Conservation (phyloP, 805 yeast genomes). For the Clavispora vitiphila region DNA sequence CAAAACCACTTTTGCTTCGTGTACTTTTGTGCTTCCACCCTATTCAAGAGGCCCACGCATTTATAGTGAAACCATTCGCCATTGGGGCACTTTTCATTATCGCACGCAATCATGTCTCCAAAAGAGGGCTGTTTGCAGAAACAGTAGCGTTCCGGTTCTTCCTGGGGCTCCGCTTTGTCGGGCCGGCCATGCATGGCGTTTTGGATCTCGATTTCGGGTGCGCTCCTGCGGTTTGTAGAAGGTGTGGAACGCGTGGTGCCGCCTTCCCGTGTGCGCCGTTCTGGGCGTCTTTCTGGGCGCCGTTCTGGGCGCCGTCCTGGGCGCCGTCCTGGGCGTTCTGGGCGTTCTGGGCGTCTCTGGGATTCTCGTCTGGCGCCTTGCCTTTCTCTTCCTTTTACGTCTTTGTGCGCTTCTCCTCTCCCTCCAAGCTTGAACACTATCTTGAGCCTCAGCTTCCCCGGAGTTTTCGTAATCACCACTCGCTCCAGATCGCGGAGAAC, state of each 20-base stretch:
- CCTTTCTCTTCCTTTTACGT: not conserved
- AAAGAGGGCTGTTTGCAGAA: conserved; percentile 25
- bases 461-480: conserved; percentile 9
- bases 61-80: conserved; percentile 46
- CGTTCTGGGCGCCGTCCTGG: too few species aligned
- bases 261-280: too few species aligned
- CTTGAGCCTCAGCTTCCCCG: conserved; percentile 9
- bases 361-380: not conserved
- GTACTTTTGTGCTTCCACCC: conserved; percentile 34
- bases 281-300: too few species aligned
- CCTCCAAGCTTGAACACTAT: conserved; percentile 10
- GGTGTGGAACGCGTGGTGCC: too few species aligned
- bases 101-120: conserved; percentile 29
- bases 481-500: conserved; percentile 10
- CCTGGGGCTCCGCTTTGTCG: too few species aligned
- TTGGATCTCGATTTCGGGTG: not conserved
- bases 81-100: conserved; percentile 32
- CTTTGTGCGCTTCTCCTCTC: not conserved
- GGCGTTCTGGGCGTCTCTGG: too few species aligned
- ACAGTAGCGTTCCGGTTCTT: conserved; percentile 15
- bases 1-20: conserved; percentile 38
- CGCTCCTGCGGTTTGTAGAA: too few species aligned
- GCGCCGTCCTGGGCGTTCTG: too few species aligned
- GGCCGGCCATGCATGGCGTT: too few species aligned
- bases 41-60: conserved; percentile 36